These are phyloP conservation scores for Aspergillus tamarii DNA, from an alignment of 2,329 filamentous ascomycete species.

Conservation along the genomic window DNA sequence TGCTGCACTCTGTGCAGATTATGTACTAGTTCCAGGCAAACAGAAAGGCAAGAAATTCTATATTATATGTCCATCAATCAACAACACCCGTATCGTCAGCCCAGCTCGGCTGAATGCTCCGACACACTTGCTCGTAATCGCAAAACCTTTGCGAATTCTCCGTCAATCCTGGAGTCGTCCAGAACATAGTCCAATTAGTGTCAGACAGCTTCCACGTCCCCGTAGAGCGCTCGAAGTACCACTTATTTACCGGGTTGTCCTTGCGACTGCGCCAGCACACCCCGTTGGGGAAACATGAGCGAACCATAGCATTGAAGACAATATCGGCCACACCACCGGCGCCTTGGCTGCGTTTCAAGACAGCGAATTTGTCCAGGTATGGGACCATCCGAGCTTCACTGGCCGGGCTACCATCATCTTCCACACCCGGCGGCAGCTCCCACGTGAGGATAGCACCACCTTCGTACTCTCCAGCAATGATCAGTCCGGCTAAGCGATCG, in stretches of 20 bases:
- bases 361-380: constrained; percentile 97
- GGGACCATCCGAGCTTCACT: constrained; percentile 72
- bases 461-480: constrained; percentile 95
- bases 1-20: neutral
- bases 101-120: constrained; percentile 57
- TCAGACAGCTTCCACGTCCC: constrained; percentile 80
- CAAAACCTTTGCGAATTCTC: constrained; percentile 57
- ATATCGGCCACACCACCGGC: constrained; percentile 92
- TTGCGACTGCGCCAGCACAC: constrained; percentile 91
- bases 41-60: neutral
- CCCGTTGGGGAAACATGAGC: constrained; percentile 81
- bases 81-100: constrained; percentile 52
- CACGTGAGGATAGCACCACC: constrained; percentile 93
- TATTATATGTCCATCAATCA: constrained; percentile 50
- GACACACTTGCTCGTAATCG: constrained; percentile 78
- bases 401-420: constrained; percentile 57
- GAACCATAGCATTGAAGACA: constrained; percentile 94
- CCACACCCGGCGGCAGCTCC: constrained; percentile 72
- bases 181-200: constrained; percentile 98
- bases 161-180: constrained; percentile 75
- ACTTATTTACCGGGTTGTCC: constrained; percentile 96
- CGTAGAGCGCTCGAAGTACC: constrained; percentile 92
- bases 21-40: neutral
- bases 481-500: constrained; percentile 81
- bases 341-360: constrained; percentile 84